Evolutionary conservation across 1,284 basidiomycete genomes (phyloP), one percentile per base, ranked within the genome.

Genomic region (Kwoniella shivajii): DNA sequence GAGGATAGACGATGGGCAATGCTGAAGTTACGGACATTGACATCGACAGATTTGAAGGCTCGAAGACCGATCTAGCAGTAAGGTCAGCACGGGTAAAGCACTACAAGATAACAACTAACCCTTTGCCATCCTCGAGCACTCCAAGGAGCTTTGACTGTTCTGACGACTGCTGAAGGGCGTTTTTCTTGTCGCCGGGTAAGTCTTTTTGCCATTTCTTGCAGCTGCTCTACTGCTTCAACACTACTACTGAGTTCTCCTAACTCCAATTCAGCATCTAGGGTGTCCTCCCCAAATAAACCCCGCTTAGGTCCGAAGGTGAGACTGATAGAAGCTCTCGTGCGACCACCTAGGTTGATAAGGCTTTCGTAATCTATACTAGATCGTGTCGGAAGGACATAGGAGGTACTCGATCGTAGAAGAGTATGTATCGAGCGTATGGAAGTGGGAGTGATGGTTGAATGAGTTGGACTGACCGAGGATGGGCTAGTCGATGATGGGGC

Each of bases 231-330:
- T 0, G 65, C 71, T 10, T 57, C 70, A 0, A 73, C 33, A 9
- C 55, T 63, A 11, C 60, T 64, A 4, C 54, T 44, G 6, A 75
- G 38, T 3, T 62, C 57, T 9, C 67, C 71, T 2, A 75, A 29
- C 2, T 68, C 50, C 6, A 71, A 22, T 5, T 43, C 44, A 3
- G 60, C 51, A 4, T 61, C 59, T n/a, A 75, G 56, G 14, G 73
- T 76, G 47, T 74, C 70, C 43, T 72, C 68, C 0, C 67, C 65
- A 6, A 72, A 50, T 24, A 73, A 33, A 0, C 68, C 64, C 24
- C 67, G 68, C 33, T 67, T 67, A 6, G 73, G 69, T 0, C 72
- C 73, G 48, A 76, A 75, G 0, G 71, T 69, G 9, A 75, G 39
- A 22, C 57, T 60, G 1, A 71, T 20, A 0, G 46, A 42, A 4